Evolutionary conservation across 2,329 filamentous ascomycete genomes (phyloP).

Genomic region (Pseudogymnoascus sp.): DNA sequence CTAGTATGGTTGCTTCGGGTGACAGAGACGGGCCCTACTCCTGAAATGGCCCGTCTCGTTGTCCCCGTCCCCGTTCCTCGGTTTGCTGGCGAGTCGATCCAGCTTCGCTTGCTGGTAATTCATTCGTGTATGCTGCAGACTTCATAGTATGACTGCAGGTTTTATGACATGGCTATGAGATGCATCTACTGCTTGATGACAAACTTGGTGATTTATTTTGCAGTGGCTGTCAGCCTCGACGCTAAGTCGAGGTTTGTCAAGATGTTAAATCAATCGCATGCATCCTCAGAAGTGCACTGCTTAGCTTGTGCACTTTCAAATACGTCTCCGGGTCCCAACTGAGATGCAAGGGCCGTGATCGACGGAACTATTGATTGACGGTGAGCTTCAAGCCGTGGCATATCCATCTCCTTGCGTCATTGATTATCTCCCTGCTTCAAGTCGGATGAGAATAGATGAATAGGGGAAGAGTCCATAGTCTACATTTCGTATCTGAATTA

Average conservation of each 20-base stretch:
- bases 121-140: background rate
- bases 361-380: slow-evolving; percentile 4
- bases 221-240: background rate
- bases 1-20: background rate
- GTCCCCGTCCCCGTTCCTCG: background rate
- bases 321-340: background rate
- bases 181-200: background rate
- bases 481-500: background rate
- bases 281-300: background rate
- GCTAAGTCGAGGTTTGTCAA: background rate
- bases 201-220: background rate
- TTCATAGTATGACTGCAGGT: background rate
- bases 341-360: slow-evolving; percentile 1
- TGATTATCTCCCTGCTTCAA: background rate
- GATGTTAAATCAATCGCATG: background rate
- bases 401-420: slow-evolving; percentile 3
- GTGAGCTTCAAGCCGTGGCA: background rate
- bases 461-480: background rate
- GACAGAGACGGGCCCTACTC: background rate
- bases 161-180: background rate
- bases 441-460: background rate
- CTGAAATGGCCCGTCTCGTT: slow-evolving; percentile 3
- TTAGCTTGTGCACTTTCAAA: background rate
- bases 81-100: background rate
- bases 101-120: background rate